Percentiles rank a stretch among this genome's conserved stretches.
Conservation (phyloP, 306 rosid species). For the Fragaria nilgerrensis region DNA sequence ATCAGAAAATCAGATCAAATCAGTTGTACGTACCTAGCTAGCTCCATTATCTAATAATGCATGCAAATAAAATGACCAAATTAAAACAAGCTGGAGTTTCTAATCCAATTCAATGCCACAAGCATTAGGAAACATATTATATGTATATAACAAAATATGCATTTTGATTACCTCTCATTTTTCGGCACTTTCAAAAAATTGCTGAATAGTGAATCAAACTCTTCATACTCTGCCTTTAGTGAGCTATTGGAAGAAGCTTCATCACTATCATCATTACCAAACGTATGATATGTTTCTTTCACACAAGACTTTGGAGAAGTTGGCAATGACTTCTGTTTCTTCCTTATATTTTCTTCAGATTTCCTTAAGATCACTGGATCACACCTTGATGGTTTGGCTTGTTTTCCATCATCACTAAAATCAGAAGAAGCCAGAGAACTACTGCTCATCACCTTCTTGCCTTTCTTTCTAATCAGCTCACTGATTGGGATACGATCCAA, state of each 20-base stretch:
- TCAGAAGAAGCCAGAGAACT: background rate
- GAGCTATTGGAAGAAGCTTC: constrained; percentile 11
- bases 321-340: background rate
- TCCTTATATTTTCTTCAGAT: constrained; percentile 4
- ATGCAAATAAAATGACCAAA: background rate
- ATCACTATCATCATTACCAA: background rate
- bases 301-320: background rate
- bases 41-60: background rate
- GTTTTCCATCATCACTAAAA: background rate
- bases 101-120: background rate
- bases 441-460: background rate
- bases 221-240: background rate
- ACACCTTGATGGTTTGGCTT: background rate
- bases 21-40: background rate
- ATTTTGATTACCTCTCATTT: background rate
- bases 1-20: background rate
- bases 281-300: background rate
- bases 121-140: background rate
- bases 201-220: too few relatives aligned
- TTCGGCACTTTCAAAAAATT: background rate
- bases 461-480: background rate
- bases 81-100: background rate
- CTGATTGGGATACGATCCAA: background rate
- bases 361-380: background rate
- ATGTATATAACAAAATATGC: too few relatives aligned